Percentiles rank a stretch among this genome's conserved stretches.
Evolutionary conservation across 148 eudicot genomes (phyloP).

Genomic region (Fagopyrum homotropicum): DNA sequence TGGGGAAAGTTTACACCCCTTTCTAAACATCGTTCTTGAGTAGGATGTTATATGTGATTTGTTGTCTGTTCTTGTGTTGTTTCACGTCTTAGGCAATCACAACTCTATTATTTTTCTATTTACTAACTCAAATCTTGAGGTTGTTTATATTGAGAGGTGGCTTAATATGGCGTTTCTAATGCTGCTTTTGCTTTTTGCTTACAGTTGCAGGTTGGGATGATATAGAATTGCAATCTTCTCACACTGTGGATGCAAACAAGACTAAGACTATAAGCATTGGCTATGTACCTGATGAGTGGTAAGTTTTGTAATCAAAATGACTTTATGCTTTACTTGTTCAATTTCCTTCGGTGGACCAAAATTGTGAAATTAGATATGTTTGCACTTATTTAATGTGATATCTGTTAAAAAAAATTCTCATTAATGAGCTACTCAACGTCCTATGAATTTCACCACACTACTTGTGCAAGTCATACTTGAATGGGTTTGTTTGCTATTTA

Average conservation of each 20-base stretch:
- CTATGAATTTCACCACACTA: too few relatives aligned
- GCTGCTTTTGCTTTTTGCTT: constrained; percentile 9
- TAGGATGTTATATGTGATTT: not conserved
- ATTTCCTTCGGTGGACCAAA: too few relatives aligned
- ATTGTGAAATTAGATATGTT: too few relatives aligned
- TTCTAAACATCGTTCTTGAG: not conserved
- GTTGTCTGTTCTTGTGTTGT: not conserved
- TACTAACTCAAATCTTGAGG: not conserved
- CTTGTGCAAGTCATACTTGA: too few relatives aligned
- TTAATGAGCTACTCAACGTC: too few relatives aligned
- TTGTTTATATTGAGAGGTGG: not conserved
- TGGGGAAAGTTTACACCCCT: not conserved
- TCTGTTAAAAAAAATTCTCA: too few relatives aligned
- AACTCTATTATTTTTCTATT: not conserved
- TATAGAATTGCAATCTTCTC: constrained; percentile 27
- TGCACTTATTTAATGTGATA: too few relatives aligned
- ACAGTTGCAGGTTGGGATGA: constrained; percentile 78
- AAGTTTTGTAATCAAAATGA: too few relatives aligned
- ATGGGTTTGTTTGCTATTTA: too few relatives aligned
- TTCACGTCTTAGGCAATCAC: not conserved
- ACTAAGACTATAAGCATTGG: constrained; percentile 41
- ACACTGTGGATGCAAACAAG: constrained; percentile 17
- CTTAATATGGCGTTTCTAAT: not conserved
- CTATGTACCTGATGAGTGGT: constrained; percentile 83
- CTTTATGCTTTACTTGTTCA: too few relatives aligned